These are phyloP conservation scores for Chaetomiaceae sp. DNA, from an alignment of 2,329 filamentous ascomycete genomes.

Conservation along the genomic window DNA sequence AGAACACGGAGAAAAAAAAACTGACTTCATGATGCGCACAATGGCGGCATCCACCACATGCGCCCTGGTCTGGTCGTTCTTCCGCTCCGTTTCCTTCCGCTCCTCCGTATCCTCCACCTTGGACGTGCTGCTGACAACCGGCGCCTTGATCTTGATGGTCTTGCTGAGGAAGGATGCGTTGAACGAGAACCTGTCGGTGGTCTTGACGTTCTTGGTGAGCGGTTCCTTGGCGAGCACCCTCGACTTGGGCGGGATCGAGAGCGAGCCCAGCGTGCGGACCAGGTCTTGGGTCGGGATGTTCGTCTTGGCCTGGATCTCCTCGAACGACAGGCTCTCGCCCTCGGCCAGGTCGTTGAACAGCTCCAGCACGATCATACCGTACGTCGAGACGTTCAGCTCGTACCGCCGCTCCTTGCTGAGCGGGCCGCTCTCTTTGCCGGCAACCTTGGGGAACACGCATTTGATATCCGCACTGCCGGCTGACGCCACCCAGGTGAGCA, in stretches of 20 bases:
- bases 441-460: constrained; percentile 67
- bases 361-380: constrained; percentile 83
- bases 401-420: constrained; percentile 66
- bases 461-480: constrained; percentile 80
- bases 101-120: constrained; percentile 75
- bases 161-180: constrained; percentile 79
- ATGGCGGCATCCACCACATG: constrained; percentile 72
- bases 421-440: constrained; percentile 61
- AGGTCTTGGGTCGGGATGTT: constrained; percentile 73
- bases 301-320: constrained; percentile 79
- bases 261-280: constrained; percentile 70
- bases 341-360: constrained; percentile 76
- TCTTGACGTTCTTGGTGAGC: constrained; percentile 69
- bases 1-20: constrained; percentile 22
- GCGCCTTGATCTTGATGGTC: constrained; percentile 82
- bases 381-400: constrained; percentile 88
- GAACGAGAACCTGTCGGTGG: constrained; percentile 74
- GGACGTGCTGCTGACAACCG: constrained; percentile 73
- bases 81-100: constrained; percentile 66
- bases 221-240: constrained; percentile 77
- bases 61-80: constrained; percentile 66
- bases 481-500: constrained; percentile 73
- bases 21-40: constrained; percentile 82
- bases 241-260: constrained; percentile 79
- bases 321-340: constrained; percentile 50